Base-by-base conservation (phyloP, 192 early-diverging fungal genomes). In the Coemansia sp. region DNA sequence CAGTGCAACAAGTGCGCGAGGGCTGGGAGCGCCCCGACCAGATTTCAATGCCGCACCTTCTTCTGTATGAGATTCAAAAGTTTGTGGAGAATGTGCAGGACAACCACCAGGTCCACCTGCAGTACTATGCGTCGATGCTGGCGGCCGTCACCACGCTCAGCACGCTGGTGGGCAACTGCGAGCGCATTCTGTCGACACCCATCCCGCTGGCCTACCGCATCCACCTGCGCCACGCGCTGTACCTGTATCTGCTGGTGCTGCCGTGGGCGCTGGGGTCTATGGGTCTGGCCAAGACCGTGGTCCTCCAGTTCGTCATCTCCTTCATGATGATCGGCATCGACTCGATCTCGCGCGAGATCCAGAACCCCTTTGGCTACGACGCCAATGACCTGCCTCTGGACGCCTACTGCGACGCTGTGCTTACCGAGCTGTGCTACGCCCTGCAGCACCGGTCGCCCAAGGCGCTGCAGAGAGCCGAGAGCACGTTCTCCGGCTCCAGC, bases 281-380 rank as follows among this genome's bases (percentile, higher is more conserved):
- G 64, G 39, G 80, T 25, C 30, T 61, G 29, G 89, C 85, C 68
- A 67, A 79, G 31, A 89, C 91, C 52, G 88, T 95, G 45, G 81
- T 89, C 6, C 66, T 93, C 13, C 82, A 87, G 56, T 79, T 87
- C 51, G 74, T 95, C 9, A 79, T 87, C 2, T 70, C 89, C 1
- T 93, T 94, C 61, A 87, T 85, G 56, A 80, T 95, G 67, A 74
- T 95, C 20, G 95, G 95, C 67, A 91, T 97, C 57, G 88, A 94
- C 57, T 77, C 78, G 10, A 95, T 96, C 60, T 94, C 91, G 29
- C 84, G 84, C 18, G 92, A 95, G 79, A 95, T 98, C 58, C 94
- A 98, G 81, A 95, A 96, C 70, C 94, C 94, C 10, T 95, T 96
- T 71, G 92, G 92, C 34, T 84, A 86, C 66, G 91, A 94, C 56